phyloP scores from a whole-genome alignment of 768 basidiomycete genomes.

The Asterophora parasitica region DNA sequence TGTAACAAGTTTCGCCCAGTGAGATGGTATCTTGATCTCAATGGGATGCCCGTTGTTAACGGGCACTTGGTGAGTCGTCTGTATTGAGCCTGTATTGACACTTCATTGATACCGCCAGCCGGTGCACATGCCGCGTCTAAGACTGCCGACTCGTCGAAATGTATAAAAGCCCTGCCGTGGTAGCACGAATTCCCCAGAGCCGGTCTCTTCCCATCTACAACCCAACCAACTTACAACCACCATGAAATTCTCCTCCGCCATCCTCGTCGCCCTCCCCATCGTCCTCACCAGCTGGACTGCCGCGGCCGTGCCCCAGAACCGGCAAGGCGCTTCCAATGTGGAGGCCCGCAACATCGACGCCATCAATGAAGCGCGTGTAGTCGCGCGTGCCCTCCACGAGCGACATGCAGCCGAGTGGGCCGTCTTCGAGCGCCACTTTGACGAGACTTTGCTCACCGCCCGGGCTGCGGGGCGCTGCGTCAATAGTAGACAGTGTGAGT shows the following conservation, averaged over 20 bases:
- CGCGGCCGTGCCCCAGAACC: not conserved
- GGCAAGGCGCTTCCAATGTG: not conserved
- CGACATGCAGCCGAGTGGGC: not conserved
- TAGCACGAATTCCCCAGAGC: not conserved
- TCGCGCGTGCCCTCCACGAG: not conserved
- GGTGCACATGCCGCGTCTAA: no score
- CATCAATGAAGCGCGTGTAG: not conserved
- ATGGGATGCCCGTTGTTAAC: no score
- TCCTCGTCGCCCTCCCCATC: not conserved
- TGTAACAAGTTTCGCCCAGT: no score
- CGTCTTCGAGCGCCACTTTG: not conserved
- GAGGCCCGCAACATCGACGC: not conserved
- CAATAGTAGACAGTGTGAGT: not conserved
- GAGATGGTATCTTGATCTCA: no score
- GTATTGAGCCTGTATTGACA: no score
- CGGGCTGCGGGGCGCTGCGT: not conserved
- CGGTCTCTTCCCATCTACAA: constrained; percentile 2
- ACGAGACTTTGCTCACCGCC: not conserved
- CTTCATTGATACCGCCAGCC: no score
- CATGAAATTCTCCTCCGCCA: not conserved
- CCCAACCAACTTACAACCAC: not conserved
- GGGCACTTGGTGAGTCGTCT: no score
- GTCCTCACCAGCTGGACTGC: not conserved
- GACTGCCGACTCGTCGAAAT: not conserved
- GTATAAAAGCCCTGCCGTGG: not conserved